Base-by-base conservation (phyloP, 2,329 filamentous ascomycete species). In the Eutypa lata region DNA sequence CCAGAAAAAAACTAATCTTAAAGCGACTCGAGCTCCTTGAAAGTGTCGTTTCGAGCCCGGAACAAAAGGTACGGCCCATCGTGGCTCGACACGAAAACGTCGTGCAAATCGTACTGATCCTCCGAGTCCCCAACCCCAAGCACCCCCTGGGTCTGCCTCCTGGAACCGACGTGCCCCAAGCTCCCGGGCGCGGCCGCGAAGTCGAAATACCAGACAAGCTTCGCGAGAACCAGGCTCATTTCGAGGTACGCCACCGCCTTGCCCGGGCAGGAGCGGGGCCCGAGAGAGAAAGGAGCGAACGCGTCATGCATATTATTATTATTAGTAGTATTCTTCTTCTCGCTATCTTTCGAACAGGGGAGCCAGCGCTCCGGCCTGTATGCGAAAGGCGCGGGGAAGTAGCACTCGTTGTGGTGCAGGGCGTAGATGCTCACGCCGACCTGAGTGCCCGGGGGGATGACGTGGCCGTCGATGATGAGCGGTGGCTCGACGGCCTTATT, bases 181-280 rank as follows among this genome's bases (percentile, higher is more conserved):
- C n/a, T n/a, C n/a, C 37, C 42, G 8, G 35, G 35, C 37, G 35
- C 43, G 22, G 44, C 31, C 18, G 11, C 37, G 28, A 52, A 52
- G 35, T 52, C 46, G 22, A 48, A 52, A 38, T 52, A 48, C 50
- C 50, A 52, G 22, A 52, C 11, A 18, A 31, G 31, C 43, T 52
- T 52, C 18, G 50, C 50, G 38, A 52, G 21, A 19, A 52, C 50
- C 24, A 52, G 50, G 22, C 22, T 43, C 14, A 44, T 33, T 21
- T 52, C 50, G 18, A 52, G 38, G 37, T 52, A 52, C n/a, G 45
- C 50, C 50, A 52, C 48, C 18, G 50, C 16, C 43, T 51, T 51
- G 5, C 49, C 43, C 16, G 49, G 28, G 21, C 49, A 51, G 4
- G 18, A 18, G 16, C 50, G 21, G 2, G 50, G 45, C 8, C 50